Percentiles rank a stretch among this genome's conserved stretches.
Conservation (phyloP, 176 grass and related monocot genomes). For the Oryza meyeriana region DNA sequence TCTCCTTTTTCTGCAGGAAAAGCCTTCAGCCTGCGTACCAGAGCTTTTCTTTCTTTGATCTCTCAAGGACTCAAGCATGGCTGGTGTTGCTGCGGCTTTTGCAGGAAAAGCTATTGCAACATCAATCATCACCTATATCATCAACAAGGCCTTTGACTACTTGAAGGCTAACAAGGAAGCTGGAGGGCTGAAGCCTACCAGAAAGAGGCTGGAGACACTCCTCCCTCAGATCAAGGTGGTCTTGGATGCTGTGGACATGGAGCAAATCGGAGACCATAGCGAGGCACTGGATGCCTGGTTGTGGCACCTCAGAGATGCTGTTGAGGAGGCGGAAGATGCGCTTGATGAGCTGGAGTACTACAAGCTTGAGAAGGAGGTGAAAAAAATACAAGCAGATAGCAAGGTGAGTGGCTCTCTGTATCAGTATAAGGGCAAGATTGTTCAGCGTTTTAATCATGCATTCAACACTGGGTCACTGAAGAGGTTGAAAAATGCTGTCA, state of each 20-base stretch:
- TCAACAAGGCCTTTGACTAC: conserved; percentile 23
- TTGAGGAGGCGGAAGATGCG: conserved; percentile 29
- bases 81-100: conserved; percentile 16
- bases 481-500: conserved; percentile 4
- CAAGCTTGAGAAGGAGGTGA: conserved; percentile 11
- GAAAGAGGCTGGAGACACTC: background rate
- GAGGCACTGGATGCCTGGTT: conserved; percentile 24
- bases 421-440: conserved; percentile 11
- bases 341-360: conserved; percentile 33
- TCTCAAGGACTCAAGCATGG: background rate
- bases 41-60: background rate
- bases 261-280: conserved; percentile 20
- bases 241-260: conserved; percentile 13
- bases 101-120: conserved; percentile 27
- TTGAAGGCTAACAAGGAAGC: conserved; percentile 3
- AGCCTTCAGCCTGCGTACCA: background rate
- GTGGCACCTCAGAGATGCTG: conserved; percentile 40
- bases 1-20: too few species aligned
- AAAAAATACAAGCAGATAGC: background rate
- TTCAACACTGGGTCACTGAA: conserved; percentile 17
- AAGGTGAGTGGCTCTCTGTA: background rate
- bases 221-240: conserved; percentile 22
- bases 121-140: conserved; percentile 5
- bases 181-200: background rate
- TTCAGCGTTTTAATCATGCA: background rate